Conservation (phyloP, 163 green algal species). For the Scenedesmus sp. region DNA sequence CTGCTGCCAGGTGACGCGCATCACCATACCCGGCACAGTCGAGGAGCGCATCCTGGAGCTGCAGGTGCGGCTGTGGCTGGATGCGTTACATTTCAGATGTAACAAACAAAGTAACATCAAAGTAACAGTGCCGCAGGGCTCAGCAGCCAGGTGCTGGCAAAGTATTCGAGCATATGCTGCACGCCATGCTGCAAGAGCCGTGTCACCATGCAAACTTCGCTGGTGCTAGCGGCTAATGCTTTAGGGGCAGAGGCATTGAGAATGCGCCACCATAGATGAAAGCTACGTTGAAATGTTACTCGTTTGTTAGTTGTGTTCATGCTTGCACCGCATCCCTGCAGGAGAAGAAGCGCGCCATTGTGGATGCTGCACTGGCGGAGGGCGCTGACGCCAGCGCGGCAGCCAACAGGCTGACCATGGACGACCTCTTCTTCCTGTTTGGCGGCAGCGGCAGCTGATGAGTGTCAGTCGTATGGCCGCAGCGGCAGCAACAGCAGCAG, state of each 20-base stretch:
- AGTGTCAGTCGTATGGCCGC: neutral
- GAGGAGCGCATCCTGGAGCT: constrained; percentile 93
- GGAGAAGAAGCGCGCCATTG: constrained; percentile 54
- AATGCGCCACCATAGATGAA: neutral
- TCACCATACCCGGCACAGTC: constrained; percentile 84
- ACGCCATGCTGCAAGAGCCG: too few species aligned
- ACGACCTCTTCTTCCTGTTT: constrained; percentile 77
- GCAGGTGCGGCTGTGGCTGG: constrained; percentile 64
- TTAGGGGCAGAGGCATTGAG: too few species aligned
- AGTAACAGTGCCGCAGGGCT: too few species aligned
- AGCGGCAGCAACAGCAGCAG: neutral
- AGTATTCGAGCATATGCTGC: too few species aligned
- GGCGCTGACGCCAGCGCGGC: constrained; percentile 53
- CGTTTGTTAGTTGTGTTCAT: neutral
- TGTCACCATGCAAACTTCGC: too few species aligned
- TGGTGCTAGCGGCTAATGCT: too few species aligned
- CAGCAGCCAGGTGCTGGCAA: too few species aligned
- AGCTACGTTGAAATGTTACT: too few species aligned
- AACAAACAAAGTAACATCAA: too few species aligned
- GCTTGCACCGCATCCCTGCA: neutral
- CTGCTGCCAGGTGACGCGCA: constrained; percentile 56
- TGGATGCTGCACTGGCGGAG: constrained; percentile 68
- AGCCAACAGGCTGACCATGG: constrained; percentile 64
- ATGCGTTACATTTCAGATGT: too few species aligned
- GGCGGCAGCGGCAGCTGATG: constrained; percentile 1